Percentiles rank a stretch among this genome's conserved stretches.
Evolutionary conservation across 352 stramenopile species (phyloP).

Genomic region (Phytophthora constricta): DNA sequence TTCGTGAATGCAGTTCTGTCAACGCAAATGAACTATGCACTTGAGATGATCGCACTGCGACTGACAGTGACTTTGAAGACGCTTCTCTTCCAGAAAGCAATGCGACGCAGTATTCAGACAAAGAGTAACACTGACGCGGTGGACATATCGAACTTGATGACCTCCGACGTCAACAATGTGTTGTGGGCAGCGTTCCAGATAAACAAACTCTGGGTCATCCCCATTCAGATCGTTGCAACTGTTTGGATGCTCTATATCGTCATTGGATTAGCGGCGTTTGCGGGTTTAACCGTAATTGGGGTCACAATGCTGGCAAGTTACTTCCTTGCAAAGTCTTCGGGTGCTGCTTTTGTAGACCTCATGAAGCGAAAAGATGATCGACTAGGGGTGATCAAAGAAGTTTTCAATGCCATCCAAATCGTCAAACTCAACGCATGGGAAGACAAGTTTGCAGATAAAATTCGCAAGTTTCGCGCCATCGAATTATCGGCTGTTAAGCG

Average conservation of each 20-base stretch:
- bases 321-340: slow-evolving; percentile 54
- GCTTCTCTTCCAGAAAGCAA: slow-evolving; percentile 52
- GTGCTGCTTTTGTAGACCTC: slow-evolving; percentile 69
- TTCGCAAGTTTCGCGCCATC: slow-evolving; percentile 64
- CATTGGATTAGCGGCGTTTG: slow-evolving; percentile 45
- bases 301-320: slow-evolving; percentile 50
- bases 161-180: slow-evolving; percentile 83
- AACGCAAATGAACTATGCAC: slow-evolving; percentile 29
- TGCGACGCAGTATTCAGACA: slow-evolving; percentile 35
- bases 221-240: slow-evolving; percentile 43
- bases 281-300: slow-evolving; percentile 42
- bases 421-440: slow-evolving; percentile 97
- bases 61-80: slow-evolving; percentile 46
- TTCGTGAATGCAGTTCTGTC: slow-evolving; percentile 40
- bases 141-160: slow-evolving; percentile 94
- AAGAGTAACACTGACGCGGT: slow-evolving; percentile 20
- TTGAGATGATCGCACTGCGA: slow-evolving; percentile 45
- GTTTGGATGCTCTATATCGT: slow-evolving; percentile 54
- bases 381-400: slow-evolving; percentile 92
- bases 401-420: slow-evolving; percentile 93
- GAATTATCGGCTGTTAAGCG: slow-evolving; percentile 84
- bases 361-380: slow-evolving; percentile 89
- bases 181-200: slow-evolving; percentile 41
- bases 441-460: slow-evolving; percentile 79
- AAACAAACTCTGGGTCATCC: slow-evolving; percentile 64